Base-by-base conservation (phyloP, 495 filamentous ascomycete species). In the Aspergillus indologenus region DNA sequence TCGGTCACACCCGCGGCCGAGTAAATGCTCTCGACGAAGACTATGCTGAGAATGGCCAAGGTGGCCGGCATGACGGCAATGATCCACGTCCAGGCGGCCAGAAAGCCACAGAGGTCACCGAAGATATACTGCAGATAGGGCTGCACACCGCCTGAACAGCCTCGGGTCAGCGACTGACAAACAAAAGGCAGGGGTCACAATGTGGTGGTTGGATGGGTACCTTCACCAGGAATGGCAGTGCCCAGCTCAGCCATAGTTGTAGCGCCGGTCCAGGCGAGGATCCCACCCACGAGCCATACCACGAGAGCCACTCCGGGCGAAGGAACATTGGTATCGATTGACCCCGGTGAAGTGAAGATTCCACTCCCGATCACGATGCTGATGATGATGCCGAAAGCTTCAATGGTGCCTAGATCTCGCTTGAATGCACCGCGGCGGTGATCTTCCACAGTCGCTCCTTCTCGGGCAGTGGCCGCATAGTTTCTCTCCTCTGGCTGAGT, bases 341-440 rank as follows among this genome's bases (percentile, higher is more conserved):
- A 57, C 1, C 63, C 63, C 0, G 63, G 63, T 2, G 63, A 65
- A 0, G 63, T 65, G 14, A 65, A 65, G 15, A 65, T 55, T 11
- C 63, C 63, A 34, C 63, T 65, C n/a, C 63, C 63, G 20, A 65
- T 60, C 4, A 65, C 63, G 21, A 65, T 62, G 45, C 63, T 65
- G 50, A 65, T 65, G 26, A 65, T 54, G 29, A 65, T 62, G 54
- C 59, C 58, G 34, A 65, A 65, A 1, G 63, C 63, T 34, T 65
- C 63, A 47, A 59, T 53, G 17, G 63, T 53, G 6, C 63, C 63
- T 0, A 65, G 60, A 19, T 62, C 60, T 2, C 63, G 63, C 24
- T 50, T 62, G 60, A 65, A 65, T 2, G 34, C 34, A 15, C 34
- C 7, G 2, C 5, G 34, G 5, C 12, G 34, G 12, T 8, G 34